Conservation (phyloP, 1,284 basidiomycete species). For the Ceratobasidium sp. region DNA sequence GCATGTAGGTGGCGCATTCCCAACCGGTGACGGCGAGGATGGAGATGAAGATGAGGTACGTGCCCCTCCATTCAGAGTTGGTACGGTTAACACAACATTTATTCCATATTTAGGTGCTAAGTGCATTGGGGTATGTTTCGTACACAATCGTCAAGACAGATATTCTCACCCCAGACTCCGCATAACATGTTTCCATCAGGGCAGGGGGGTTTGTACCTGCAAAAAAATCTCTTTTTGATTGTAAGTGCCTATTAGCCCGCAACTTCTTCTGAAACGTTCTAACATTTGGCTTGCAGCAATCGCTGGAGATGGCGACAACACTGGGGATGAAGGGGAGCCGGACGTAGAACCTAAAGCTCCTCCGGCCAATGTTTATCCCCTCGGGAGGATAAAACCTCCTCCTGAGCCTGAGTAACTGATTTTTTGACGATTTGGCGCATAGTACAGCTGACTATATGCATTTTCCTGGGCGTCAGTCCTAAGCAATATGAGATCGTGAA, state of each 20-base stretch:
- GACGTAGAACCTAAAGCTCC: neutral
- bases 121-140: neutral
- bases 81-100: neutral
- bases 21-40: neutral
- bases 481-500: neutral
- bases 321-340: neutral
- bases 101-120: neutral
- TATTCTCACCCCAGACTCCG: neutral
- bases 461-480: too few relatives aligned
- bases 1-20: neutral
- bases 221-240: constrained; percentile 4
- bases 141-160: too few relatives aligned
- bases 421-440: neutral
- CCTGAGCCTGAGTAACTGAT: neutral
- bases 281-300: neutral
- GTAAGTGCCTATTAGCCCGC: neutral
- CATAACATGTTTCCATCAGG: neutral
- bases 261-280: too few relatives aligned
- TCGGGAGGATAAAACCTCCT: neutral
- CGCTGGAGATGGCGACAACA: neutral
- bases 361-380: neutral
- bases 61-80: neutral
- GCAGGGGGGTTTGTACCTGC: neutral
- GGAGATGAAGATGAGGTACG: constrained; percentile 5
- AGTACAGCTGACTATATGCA: neutral